Percentiles rank a stretch among this genome's conserved stretches.
Conservation (phyloP, 2,329 filamentous ascomycete genomes). For the Exophiala xenobiotica region DNA sequence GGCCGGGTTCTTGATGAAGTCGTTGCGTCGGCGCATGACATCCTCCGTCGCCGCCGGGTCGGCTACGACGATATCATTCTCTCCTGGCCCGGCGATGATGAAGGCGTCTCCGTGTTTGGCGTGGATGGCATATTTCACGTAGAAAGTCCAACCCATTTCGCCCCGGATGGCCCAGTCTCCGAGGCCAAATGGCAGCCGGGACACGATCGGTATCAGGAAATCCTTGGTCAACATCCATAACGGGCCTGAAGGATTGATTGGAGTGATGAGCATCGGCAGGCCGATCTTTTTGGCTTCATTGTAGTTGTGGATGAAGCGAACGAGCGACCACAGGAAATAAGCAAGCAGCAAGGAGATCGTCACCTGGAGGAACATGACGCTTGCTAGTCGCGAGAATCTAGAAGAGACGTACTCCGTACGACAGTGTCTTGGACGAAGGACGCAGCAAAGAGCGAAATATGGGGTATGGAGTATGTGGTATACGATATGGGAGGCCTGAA, state of each 20-base stretch:
- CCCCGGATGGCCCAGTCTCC: slow-evolving; percentile 17
- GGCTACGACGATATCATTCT: slow-evolving; percentile 22
- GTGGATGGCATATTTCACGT: slow-evolving; percentile 11
- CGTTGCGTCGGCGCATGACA: slow-evolving; percentile 13
- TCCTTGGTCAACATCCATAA: slow-evolving; percentile 19
- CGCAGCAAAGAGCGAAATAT: too few relatives aligned
- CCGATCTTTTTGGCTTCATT: slow-evolving; percentile 23
- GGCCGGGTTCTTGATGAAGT: slow-evolving; percentile 23
- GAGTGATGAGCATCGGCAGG: slow-evolving; percentile 22
- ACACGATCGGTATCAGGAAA: slow-evolving; percentile 10
- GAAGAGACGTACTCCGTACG: too few relatives aligned
- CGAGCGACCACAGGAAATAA: slow-evolving; percentile 17
- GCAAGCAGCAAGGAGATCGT: slow-evolving; percentile 9
- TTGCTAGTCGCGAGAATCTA: too few relatives aligned
- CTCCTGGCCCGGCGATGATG: slow-evolving; percentile 22
- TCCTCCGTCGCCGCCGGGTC: slow-evolving; percentile 18
- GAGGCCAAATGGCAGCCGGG: slow-evolving; percentile 18
- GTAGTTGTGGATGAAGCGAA: slow-evolving; percentile 21
- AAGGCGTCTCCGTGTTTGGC: slow-evolving; percentile 21
- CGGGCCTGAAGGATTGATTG: slow-evolving; percentile 17
- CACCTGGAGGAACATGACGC: slow-evolving; percentile 11
- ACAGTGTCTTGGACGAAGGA: too few relatives aligned
- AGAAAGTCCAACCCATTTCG: slow-evolving; percentile 23
- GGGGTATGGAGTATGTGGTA: too few relatives aligned
- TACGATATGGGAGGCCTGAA: too few relatives aligned